Percentiles rank a stretch among this genome's conserved stretches.
Conservation (phyloP, 345 rosid genomes). For the Camelina neglecta region DNA sequence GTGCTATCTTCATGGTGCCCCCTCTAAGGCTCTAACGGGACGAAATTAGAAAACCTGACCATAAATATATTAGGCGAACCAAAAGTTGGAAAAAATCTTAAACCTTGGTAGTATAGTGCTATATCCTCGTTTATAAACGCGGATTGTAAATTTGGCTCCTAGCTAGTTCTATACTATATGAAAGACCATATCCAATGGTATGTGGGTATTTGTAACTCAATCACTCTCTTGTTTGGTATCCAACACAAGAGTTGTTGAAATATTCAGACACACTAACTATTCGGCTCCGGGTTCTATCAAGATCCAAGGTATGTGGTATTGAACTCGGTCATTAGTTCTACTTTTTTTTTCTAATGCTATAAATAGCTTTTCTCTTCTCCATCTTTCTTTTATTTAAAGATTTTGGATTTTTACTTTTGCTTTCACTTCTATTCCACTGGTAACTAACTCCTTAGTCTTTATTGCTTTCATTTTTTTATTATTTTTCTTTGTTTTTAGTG, state of each 20-base stretch:
- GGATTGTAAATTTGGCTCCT: neutral
- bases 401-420: neutral
- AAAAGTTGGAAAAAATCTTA: neutral
- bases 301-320: conserved; percentile 4
- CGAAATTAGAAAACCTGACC: neutral
- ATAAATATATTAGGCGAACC: neutral
- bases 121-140: neutral
- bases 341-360: neutral
- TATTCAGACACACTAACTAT: conserved; percentile 5
- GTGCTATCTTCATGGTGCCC: neutral
- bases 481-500: neutral
- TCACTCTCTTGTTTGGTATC: neutral
- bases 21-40: neutral
- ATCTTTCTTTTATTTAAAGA: neutral
- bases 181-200: neutral
- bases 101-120: neutral
- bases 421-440: neutral
- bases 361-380: neutral
- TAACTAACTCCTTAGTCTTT: neutral
- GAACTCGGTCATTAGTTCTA: neutral
- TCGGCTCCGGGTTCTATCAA: conserved; percentile 16
- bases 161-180: neutral
- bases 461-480: neutral
- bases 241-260: conserved; percentile 12
- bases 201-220: neutral